Base-by-base conservation (phyloP, 176 grass and related monocot species). In the Eleusine indica region DNA sequence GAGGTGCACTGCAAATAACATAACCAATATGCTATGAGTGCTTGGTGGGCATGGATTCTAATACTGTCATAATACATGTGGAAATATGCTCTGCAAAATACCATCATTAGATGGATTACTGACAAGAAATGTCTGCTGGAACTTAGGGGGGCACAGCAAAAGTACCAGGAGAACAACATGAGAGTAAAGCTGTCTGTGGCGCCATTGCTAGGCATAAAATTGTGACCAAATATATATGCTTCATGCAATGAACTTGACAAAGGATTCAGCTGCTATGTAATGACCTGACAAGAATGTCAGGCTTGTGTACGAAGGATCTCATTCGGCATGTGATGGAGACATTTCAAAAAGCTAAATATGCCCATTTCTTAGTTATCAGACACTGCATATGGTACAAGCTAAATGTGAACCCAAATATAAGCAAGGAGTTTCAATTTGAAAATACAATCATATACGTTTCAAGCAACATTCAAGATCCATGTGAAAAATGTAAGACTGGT, bases 1-100 rank as follows among this genome's bases (percentile, higher is more conserved):
- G 84, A 21, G 82, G 78, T 47, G 65, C 66, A 74, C 90, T 92
- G 79, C 83, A 75, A 85, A 84, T 15, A 18, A 18, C 3, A 5
- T 66, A 81, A 81, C 14, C 16, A 83, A 61, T 54, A 72, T 86
- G 40, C 10, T 78, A 47, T 40, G 6, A 66, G 11, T 8, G 18
- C 44, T 37, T 74, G 21, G 8, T 42, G 5, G 51, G 18, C 48
- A 60, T 40, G 54, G 3, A 14, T 69, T 38, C 0, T n/a, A 30
- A 64, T 64, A 72, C 51, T 4, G 6, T 13, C 57, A 71, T 25
- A 10, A 32, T 79, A 6, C 21, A 22, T 22, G 6, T 7, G 3
- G 10, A 84, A 79, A 25, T 49, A 79, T 70, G 41, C 22, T 72
- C 67, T 64, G 25, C 32, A 49, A 52, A 30, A 6, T 66, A 67